Evolutionary conservation across 2,329 filamentous ascomycete genomes (phyloP).

Genomic region (Helminthosporium solani): DNA sequence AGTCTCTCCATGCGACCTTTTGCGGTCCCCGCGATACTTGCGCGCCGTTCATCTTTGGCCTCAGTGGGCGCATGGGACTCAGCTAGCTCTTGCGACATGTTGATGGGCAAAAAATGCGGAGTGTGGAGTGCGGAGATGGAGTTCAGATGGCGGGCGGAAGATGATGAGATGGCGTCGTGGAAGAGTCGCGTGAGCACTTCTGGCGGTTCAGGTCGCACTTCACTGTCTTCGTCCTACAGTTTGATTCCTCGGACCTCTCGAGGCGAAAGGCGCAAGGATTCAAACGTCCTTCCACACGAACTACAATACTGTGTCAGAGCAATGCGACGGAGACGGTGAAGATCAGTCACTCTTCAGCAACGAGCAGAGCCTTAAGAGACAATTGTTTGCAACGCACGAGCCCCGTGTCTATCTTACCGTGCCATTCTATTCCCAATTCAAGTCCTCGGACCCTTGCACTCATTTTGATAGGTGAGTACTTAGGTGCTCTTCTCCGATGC

Average conservation of each 20-base stretch:
- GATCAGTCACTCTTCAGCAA: neutral
- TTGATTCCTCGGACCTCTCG: no score
- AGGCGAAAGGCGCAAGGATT: no score
- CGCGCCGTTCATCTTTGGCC: constrained; percentile 19
- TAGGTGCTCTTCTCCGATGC: neutral
- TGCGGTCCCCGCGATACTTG: constrained; percentile 30
- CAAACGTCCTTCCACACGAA: no score
- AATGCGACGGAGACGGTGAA: neutral
- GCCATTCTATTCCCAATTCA: no score
- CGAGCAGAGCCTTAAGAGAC: neutral
- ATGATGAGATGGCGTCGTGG: constrained; percentile 8
- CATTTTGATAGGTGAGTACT: neutral
- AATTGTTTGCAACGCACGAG: neutral
- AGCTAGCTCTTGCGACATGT: constrained; percentile 16
- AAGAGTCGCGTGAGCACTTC: neutral
- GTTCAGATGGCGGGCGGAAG: neutral
- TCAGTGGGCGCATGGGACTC: constrained; percentile 11
- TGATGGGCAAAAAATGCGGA: neutral
- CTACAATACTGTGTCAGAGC: neutral
- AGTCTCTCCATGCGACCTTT: constrained; percentile 48
- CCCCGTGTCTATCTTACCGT: neutral
- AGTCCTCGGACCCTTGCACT: no score
- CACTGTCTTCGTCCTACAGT: no score
- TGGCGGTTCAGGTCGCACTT: no score
- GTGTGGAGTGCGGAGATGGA: neutral